phyloP scores from a whole-genome alignment of 192 early-diverging fungal genomes.

The Backusella luteola region DNA sequence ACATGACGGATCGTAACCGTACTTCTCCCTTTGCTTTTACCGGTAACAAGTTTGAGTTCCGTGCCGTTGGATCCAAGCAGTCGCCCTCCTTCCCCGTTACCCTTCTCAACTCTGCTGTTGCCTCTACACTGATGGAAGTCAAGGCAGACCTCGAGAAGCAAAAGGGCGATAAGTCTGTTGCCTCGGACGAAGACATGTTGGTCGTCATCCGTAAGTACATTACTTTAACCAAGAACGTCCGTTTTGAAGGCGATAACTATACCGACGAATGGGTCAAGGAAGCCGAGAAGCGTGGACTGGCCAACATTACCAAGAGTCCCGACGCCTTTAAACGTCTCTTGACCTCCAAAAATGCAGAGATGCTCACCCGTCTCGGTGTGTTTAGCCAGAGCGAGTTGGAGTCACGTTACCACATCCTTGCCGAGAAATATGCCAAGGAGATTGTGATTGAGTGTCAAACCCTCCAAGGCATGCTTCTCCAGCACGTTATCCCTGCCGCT shows the following conservation, averaged over 20 bases:
- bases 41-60: conserved; percentile 99
- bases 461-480: conserved; percentile 74
- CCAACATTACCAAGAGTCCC: conserved; percentile 91
- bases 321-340: conserved; percentile 88
- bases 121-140: conserved; percentile 76
- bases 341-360: conserved; percentile 61
- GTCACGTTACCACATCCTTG: conserved; percentile 94
- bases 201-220: conserved; percentile 86
- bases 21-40: conserved; percentile 99
- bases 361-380: conserved; percentile 82
- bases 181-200: conserved; percentile 86
- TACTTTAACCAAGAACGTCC: conserved; percentile 73
- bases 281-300: conserved; percentile 91
- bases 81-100: conserved; percentile 96
- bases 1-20: conserved; percentile 99
- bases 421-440: conserved; percentile 98
- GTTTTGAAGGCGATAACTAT: conserved; percentile 99
- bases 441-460: conserved; percentile 91
- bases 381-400: conserved; percentile 85
- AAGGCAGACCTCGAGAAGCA: conserved; percentile 71
- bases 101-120: conserved; percentile 89
- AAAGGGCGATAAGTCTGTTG: conserved; percentile 78
- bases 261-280: conserved; percentile 91
- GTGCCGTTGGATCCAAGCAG: conserved; percentile 97
- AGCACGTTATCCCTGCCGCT: conserved; percentile 86